Conservation (phyloP, 805 yeast genomes). For the Yamadazyma phyllophila region DNA sequence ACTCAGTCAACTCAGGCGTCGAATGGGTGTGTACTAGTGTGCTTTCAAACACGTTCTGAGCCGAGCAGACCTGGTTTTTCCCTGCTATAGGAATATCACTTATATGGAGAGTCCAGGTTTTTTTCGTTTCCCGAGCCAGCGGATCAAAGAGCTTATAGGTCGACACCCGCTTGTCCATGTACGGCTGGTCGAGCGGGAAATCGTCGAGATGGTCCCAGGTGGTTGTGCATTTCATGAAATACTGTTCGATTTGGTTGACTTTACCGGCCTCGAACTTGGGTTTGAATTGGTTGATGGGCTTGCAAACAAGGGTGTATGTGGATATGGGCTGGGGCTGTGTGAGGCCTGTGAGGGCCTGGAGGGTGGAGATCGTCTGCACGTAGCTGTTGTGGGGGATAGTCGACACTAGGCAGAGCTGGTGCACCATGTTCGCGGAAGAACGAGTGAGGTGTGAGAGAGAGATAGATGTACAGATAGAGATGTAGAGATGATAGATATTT, state of each 20-base stretch:
- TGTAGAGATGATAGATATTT: neutral
- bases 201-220: slow-evolving; percentile 38
- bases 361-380: slow-evolving; percentile 44
- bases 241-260: slow-evolving; percentile 56
- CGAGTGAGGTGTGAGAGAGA: slow-evolving; percentile 2
- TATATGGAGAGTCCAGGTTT: slow-evolving; percentile 61
- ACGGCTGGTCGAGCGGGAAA: slow-evolving; percentile 27
- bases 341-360: slow-evolving; percentile 52
- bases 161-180: slow-evolving; percentile 20
- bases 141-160: slow-evolving; percentile 30
- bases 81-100: slow-evolving; percentile 80
- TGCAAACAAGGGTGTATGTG: slow-evolving; percentile 48
- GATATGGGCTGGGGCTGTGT: slow-evolving; percentile 43
- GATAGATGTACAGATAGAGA: neutral
- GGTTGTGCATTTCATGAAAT: slow-evolving; percentile 48
- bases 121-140: slow-evolving; percentile 7
- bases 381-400: slow-evolving; percentile 42
- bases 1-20: slow-evolving; percentile 6
- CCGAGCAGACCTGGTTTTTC: slow-evolving; percentile 56
- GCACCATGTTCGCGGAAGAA: slow-evolving; percentile 41
- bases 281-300: slow-evolving; percentile 49
- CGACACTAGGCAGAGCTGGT: slow-evolving; percentile 50
- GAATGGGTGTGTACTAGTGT: slow-evolving; percentile 52
- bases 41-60: slow-evolving; percentile 62
- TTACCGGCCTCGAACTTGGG: slow-evolving; percentile 57